Evolutionary conservation across 768 basidiomycete species (phyloP), one percentile per base, ranked within the genome.

Genomic region (Suillus tomentosus): DNA sequence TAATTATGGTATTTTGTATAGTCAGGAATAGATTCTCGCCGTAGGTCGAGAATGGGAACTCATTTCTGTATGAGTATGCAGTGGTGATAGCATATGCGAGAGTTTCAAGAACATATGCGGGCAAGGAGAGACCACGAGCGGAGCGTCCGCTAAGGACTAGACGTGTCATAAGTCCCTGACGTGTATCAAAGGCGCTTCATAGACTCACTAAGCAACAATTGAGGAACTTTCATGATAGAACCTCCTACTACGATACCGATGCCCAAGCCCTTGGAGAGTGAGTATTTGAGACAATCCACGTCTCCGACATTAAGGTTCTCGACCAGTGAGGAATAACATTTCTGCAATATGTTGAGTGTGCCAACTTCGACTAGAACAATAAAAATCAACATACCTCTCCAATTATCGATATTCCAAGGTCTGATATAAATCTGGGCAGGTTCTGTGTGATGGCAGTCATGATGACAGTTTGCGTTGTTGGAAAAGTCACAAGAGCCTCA

Each of bases 11-110:
- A 79, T 96, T 95, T 77, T 96, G 95, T 64, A 95, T 71, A 37
- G 93, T 88, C 57, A 99, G 84, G 86, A 98, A 98, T 63, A 95
- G 74, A 80, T 96, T 98, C 77, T 99, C 97, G 71, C 97, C 97
- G 65, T 98, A 99, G 0, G 97, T 98, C 22, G 93, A 94, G 82
- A 98, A 97, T 0, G 97, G 95, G 77, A 96, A 98, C 27, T 81
- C 76, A 71, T 94, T 90, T 27, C 94, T 83, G 70, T 86, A 87
- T 2, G 95, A 90, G 78, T 99, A 99, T 13, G 87, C 87, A 34
- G 95, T 84, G 0, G 89, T 95, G 70, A 99, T 95, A 34, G 90
- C 91, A 70, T 97, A 97, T 0, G 93, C 85, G 36, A 92, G 80
- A 0, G 96, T 98, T 73, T 99, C 96, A 24, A 99, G 88, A 58